Evolutionary conservation across 2,329 filamentous ascomycete genomes (phyloP), one percentile per base, ranked within the genome.

Genomic region (Sarocladium strictum): DNA sequence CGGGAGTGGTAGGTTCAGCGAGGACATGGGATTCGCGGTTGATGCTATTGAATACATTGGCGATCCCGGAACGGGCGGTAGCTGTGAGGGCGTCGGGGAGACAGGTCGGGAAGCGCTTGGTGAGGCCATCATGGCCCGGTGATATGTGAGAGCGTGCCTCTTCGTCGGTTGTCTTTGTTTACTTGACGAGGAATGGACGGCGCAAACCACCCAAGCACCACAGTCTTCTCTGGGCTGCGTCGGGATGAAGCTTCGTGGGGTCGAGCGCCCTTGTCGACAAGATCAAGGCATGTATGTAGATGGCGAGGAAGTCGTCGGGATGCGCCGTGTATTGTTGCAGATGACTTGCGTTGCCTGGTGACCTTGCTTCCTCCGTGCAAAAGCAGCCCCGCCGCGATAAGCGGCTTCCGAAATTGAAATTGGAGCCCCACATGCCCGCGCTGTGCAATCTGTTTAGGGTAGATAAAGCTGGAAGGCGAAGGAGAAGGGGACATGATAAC

Each of bases 31-130:
- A 62, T 83, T 81, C 32, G 81, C 74, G 17, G 83, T 86, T 38
- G 81, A 84, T 55, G 83, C 80, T 65, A 84, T 76, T 14, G 83
- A 85, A 66, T 80, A 84, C 23, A 82, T 78, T 37, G 83, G 83
- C 17, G 82, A 85, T n/a, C 70, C 69, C 5, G 83, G 83, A n/a
- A 85, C 73, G 1, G 80, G 78, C 17, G 81, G 81, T 0, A 84
- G 71, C 59, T 79, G 75, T n/a, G 78, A 80, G 10, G 75, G 78
- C 32, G 78, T 73, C 32, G 80, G 80, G 24, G 79, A 78, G 33
- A 68, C 69, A 27, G 72, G 67, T 53, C 70, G 67, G 53, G 69
- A 69, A 33, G 60, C 49, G 43, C 62, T 61, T 45, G 64, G 62
- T 47, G 66, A 63, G 37, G 69, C 62, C 69, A 73, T 72, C 41